phyloP scores from a whole-genome alignment of 1,139 yeast species.

The Yamadazyma trypodendri region DNA sequence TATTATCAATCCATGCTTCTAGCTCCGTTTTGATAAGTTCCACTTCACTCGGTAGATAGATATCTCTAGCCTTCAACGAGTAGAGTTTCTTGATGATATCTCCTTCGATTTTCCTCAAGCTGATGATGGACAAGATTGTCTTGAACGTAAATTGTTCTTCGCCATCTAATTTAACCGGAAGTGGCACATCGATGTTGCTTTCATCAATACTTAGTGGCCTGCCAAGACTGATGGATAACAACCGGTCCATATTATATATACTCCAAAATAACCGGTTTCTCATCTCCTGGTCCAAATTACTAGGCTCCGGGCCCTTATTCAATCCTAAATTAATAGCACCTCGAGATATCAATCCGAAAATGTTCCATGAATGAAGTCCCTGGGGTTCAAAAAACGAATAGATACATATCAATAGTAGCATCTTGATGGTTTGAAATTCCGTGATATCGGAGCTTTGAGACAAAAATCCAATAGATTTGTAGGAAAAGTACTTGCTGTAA shows the following conservation, averaged over 20 bases:
- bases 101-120: constrained; percentile 43
- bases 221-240: constrained; percentile 43
- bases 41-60: constrained; percentile 22
- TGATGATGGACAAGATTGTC: constrained; percentile 37
- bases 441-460: constrained; percentile 23
- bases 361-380: constrained; percentile 28
- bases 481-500: constrained; percentile 15
- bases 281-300: constrained; percentile 28
- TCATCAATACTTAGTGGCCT: constrained; percentile 45
- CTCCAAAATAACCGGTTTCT: constrained; percentile 50
- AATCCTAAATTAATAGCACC: constrained; percentile 41
- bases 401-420: constrained; percentile 40
- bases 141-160: constrained; percentile 35
- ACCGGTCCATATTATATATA: constrained; percentile 46
- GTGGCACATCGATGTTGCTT: constrained; percentile 44
- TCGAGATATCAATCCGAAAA: constrained; percentile 45
- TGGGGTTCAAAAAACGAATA: constrained; percentile 46
- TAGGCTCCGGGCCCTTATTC: constrained; percentile 28
- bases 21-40: constrained; percentile 33
- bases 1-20: constrained; percentile 32
- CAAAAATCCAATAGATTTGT: constrained; percentile 13
- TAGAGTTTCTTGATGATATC: constrained; percentile 40
- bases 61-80: constrained; percentile 23
- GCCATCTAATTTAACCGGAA: constrained; percentile 31
- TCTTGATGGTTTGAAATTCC: constrained; percentile 33